Conservation (phyloP, 305 asterid species). For the Petunia hybrid region DNA sequence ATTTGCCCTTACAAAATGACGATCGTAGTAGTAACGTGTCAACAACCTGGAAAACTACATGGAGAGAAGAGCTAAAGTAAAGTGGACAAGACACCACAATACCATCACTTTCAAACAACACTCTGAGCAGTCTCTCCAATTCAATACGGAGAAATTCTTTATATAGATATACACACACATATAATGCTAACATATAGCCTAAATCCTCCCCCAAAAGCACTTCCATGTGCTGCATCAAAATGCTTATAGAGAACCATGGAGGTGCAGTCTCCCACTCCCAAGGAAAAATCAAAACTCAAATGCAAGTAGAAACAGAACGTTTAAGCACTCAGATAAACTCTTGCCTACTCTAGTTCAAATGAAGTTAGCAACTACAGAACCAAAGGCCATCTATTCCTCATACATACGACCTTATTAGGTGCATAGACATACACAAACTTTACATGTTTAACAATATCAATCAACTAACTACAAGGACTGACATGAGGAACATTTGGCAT, state of each 20-base stretch:
- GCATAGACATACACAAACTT: neutral
- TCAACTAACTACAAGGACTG: neutral
- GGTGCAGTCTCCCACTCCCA: neutral
- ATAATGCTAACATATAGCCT: neutral
- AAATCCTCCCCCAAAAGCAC: constrained; percentile 11
- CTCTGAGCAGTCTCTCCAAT: constrained; percentile 5
- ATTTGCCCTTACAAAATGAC: constrained; percentile 24
- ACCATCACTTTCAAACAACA: constrained; percentile 6
- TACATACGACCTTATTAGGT: neutral
- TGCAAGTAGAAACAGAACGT: constrained; percentile 8
- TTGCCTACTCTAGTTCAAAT: neutral
- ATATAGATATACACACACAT: neutral
- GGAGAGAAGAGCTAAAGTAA: neutral
- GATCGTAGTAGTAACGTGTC: neutral
- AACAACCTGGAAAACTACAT: constrained; percentile 12
- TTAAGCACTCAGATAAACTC: neutral
- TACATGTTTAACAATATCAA: neutral
- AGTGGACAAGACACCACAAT: neutral
- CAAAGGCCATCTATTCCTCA: constrained; percentile 3
- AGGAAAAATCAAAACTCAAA: neutral
- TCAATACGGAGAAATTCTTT: neutral
- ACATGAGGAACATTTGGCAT: neutral
- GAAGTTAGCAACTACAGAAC: neutral
- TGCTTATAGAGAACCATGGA: neutral
- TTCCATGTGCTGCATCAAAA: constrained; percentile 17